Evolutionary conservation across 768 basidiomycete species (phyloP).

Genomic region (Tubosaeta sp.): DNA sequence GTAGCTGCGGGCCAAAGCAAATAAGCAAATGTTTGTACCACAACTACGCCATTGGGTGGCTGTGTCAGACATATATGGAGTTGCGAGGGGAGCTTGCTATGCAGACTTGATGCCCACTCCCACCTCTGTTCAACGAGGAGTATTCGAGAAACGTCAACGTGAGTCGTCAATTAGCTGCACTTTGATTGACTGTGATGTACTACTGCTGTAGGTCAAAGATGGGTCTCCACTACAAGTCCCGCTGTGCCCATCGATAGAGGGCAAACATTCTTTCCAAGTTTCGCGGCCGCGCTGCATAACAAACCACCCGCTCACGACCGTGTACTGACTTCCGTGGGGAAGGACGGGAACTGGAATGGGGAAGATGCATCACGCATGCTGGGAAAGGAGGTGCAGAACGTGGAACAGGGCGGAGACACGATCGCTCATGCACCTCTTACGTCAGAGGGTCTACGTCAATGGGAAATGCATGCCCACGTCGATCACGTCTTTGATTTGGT

Average conservation of each 20-base stretch:
- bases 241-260: conserved; percentile 8
- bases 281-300: conserved; percentile 31
- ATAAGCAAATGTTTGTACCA: too few relatives aligned
- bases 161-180: background rate
- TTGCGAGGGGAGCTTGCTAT: conserved; percentile 8
- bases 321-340: conserved; percentile 5
- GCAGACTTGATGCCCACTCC: conserved; percentile 20
- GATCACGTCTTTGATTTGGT: conserved; percentile 48
- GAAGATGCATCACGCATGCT: background rate
- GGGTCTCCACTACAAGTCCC: conserved; percentile 34
- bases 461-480: conserved; percentile 34
- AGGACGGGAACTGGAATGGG: background rate
- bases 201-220: conserved; percentile 28
- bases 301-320: conserved; percentile 24
- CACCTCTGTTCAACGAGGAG: conserved; percentile 16
- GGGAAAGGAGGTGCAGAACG: conserved; percentile 5
- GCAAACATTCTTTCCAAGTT: conserved; percentile 20
- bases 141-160: conserved; percentile 22
- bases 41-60: background rate
- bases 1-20: too few relatives aligned
- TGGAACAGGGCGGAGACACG: conserved; percentile 29
- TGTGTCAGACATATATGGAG: conserved; percentile 20
- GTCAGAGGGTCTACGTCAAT: conserved; percentile 24
- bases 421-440: conserved; percentile 27
- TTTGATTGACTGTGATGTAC: background rate